Base-by-base conservation (phyloP, 2,329 filamentous ascomycete species). In the Xylariaceae sp. region DNA sequence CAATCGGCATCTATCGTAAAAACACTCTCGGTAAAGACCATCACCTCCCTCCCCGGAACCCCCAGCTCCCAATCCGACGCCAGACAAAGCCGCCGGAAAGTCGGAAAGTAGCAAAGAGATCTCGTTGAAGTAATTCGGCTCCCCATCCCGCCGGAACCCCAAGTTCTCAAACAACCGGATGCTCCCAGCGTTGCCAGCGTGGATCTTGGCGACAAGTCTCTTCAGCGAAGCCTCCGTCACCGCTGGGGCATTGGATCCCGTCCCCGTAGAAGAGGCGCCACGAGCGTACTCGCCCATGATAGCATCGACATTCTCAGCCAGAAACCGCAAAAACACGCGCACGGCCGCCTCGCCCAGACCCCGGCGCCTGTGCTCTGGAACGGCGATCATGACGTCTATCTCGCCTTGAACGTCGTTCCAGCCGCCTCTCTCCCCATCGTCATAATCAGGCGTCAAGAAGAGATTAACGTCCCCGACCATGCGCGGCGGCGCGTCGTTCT, bases 391-490 rank as follows among this genome's bases (percentile, higher is more conserved):
- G 56, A 69, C 66, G 57, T 68, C 67, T 51, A 69, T 55, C 42
- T 69, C 67, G 51, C 60, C 67, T 41, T 53, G 0, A 81, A 49
- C 55, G 57, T 60, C 53, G 30, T 18, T 52, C 21, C 67, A 66
- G 0, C 36, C 66, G 0, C 67, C 67, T 0, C 63, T 55, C 0
- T 69, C 51, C 21, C 64, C 57, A 16, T 75, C 75, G 0, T 80
- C 77, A 0, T 76, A 78, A 10, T 86, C 79, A 45, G 78, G 68
- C 34, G 81, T 83, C 1, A 97, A 73, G 67, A 97, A 96, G 34
- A 96, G 76, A 66, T 92, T 92, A 45, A 92, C 80, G 64, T 92
- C 88, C 1, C 88, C 88, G 7, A 88, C 67, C 84, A 90, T 88
- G 8, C 68, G 69, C 0, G 70, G 71, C 0, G 80, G 74, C 1